These are phyloP conservation scores for Colletotrichum melonis DNA, from an alignment of 2,329 filamentous ascomycete species.

Conservation along the genomic window DNA sequence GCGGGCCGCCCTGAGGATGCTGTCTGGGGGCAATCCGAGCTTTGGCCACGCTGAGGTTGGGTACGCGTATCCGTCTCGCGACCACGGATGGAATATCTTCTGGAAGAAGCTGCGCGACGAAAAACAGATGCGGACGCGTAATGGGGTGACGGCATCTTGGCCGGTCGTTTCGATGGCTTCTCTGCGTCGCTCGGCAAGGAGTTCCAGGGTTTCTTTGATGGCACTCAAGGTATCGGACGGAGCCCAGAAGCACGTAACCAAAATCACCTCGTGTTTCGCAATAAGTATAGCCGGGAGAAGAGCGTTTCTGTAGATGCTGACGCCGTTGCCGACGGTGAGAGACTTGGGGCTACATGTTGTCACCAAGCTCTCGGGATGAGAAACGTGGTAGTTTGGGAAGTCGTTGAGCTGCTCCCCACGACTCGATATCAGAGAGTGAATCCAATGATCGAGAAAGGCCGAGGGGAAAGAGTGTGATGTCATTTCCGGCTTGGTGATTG, in stretches of 20 bases:
- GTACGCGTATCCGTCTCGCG: conserved; percentile 71
- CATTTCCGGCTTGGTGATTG: conserved; percentile 17
- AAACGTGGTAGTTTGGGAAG: conserved; percentile 61
- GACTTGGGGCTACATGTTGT: conserved; percentile 58
- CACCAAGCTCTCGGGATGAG: conserved; percentile 58
- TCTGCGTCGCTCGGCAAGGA: conserved; percentile 63
- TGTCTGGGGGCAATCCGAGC: conserved; percentile 72
- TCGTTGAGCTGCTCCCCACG: conserved; percentile 50
- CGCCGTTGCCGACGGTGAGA: conserved; percentile 68
- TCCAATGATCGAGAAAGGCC: conserved; percentile 53
- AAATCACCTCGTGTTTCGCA: conserved; percentile 73
- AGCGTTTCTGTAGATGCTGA: conserved; percentile 63
- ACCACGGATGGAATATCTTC: conserved; percentile 80
- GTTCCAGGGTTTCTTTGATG: conserved; percentile 67
- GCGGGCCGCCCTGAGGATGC: conserved; percentile 62
- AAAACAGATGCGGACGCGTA: conserved; percentile 79
- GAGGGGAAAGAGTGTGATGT: conserved; percentile 45
- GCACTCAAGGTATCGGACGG: conserved; percentile 69
- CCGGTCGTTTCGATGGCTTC: conserved; percentile 48
- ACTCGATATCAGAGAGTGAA: conserved; percentile 36
- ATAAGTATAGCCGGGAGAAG: conserved; percentile 71
- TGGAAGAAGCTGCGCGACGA: conserved; percentile 79
- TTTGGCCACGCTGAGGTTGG: conserved; percentile 68
- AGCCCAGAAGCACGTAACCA: conserved; percentile 89
- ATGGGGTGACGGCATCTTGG: conserved; percentile 38